Evolutionary conservation across 164 flowering plant species (phyloP), one percentile per base, ranked within the genome.

Genomic region (Tetracentron sinense): DNA sequence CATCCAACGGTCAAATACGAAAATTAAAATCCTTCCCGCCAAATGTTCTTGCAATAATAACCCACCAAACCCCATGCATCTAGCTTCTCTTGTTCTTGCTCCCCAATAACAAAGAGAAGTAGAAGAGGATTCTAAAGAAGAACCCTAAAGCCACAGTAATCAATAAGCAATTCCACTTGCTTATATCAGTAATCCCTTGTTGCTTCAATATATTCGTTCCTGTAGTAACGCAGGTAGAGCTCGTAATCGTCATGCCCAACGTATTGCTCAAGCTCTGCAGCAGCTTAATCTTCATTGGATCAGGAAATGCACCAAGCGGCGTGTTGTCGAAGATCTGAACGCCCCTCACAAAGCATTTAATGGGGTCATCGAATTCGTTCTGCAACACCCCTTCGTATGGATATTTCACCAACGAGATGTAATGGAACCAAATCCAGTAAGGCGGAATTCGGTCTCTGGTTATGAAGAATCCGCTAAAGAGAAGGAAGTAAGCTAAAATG

Each of bases 401-500:
- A 54, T 93, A 93, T 63, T 93, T 93, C 47, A 90, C 88, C 1
- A 93, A 72, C 0, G 97, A 90, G 2, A 86, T 61, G 78, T 88
- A 93, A 67, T 93, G 98, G 66, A 90, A 93, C 98, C 98, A 93
- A 0, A 93, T 64, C 98, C 98, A 93, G 72, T 93, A 93, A 0
- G 63, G 15, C 0, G 98, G 97, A 54, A 90, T 89, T 4, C 98
- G 69, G 46, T 89, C 83, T 16, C 96, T 47, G 58, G 67, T 77
- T 52, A 90, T 90, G 85, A 88, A 90, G 79, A 93, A 93, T 1
- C 98, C 98, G 29, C 92, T 83, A 79, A 93, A 93, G 42, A 93
- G 87, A 0, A 93, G 79, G 62, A 88, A 90, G 69, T 93, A 90
- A 8, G 97, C 94, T 7, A 93, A 61, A 8, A 86, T 67, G 12